Evolutionary conservation across 1,284 basidiomycete species (phyloP), one percentile per base, ranked within the genome.

Genomic region (Cutaneotrichosporon dermatis): DNA sequence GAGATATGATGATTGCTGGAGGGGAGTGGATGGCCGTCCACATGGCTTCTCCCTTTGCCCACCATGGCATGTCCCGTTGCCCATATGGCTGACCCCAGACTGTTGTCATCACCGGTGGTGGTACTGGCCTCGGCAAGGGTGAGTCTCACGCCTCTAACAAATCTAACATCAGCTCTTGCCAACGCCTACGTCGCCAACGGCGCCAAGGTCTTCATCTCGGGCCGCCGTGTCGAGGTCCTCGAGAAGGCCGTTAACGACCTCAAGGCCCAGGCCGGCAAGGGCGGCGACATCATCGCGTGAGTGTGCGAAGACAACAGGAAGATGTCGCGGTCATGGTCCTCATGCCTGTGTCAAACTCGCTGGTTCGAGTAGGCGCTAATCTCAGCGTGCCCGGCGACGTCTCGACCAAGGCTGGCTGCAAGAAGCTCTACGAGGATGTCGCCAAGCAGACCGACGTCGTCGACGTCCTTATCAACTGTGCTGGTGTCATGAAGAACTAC

Each of bases 181-280:
- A 62, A 66, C 11, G 74, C 74, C 0, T 76, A 75, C 58, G 71
- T 67, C 2, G 60, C 65, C 51, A 79, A 79, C 63, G 78, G 78
- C 25, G 75, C 76, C 44, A 73, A 69, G 56, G 78, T 79, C 8
- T 76, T 74, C 65, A 78, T 78, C 67, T 73, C 73, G 10, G 78
- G 76, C 10, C 66, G 78, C 36, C 64, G 78, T 16, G 62, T 64
- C 37, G 76, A 78, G 34, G 69, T 76, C 1, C 64, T 78, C 25
- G 68, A 77, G 8, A 57, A 55, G 10, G 63, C 76, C 12, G 73
- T 72, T n/a, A 58, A 62, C 33, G 75, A 76, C 63, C 69, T 78
- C 52, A 63, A 48, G 39, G 49, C 48, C 4, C 44, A 51, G 41
- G 67, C 58, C 3, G 61, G 16, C n/a, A 57, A 61, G 45, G 65